Evolutionary conservation across 345 rosid species (phyloP), one percentile per base, ranked within the genome.

Genomic region (Streptanthus diversifolius): DNA sequence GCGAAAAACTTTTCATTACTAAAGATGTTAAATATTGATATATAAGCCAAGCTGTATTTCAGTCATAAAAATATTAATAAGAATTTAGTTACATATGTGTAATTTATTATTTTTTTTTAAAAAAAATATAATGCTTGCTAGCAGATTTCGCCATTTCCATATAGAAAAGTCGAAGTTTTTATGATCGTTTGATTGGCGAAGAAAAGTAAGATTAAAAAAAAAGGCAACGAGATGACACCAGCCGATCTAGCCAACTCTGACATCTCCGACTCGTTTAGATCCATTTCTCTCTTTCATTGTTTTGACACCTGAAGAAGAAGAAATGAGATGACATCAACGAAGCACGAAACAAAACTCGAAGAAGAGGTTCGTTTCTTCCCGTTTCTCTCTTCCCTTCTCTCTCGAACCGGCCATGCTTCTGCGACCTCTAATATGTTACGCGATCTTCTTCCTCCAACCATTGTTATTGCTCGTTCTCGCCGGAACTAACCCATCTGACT

Each of bases 351-450:
- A 37, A 61, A 39, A 25, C 15, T 27, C 35, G 37, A 59, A 65
- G 7, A 48, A 60, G 51, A 37, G 35, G 59, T 70, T 66, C 62
- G 27, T 63, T 40, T 53, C 63, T 59, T 51, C 52, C 74, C 21
- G 8, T 59, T 15, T 60, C 17, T 75, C 55, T 35, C 80, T 35
- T 40, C 70, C 32, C 5, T 77, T 53, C 45, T 73, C 61, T 59
- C 36, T 52, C 53, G 62, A 9, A 77, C 12, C 67, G 68, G 63
- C 73, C 32, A 77, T 77, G 80, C 71, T 61, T 76, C 75, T 35
- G 51, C 58, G 36, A 29, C 33, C 59, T 15, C 39, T 29, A 9
- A 13, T 54, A 8, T 45, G 49, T 36, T 69, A 29, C 72, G 68
- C 72, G 24, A 64, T 70, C 71, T 48, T 70, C 55, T 30, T 70